phyloP scores from a whole-genome alignment of 2,329 filamentous ascomycete genomes.

The Diaporthe sp. region DNA sequence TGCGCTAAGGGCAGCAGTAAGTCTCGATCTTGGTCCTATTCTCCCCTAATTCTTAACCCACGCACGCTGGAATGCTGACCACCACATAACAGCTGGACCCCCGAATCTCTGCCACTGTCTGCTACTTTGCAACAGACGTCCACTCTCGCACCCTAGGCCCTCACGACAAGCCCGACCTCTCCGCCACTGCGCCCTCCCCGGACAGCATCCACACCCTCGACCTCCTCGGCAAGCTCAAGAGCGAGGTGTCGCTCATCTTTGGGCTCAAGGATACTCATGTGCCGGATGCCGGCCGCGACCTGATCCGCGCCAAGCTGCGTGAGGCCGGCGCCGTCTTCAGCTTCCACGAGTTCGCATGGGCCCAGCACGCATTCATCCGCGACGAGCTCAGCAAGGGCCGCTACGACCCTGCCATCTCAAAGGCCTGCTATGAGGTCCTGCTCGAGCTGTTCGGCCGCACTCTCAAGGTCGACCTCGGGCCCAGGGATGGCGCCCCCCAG shows the following conservation, averaged over 20 bases:
- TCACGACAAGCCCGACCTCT: conserved; percentile 62
- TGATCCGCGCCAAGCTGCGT: conserved; percentile 86
- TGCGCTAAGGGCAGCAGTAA: conserved; percentile 71
- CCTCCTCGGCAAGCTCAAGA: conserved; percentile 40
- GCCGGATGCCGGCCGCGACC: conserved; percentile 83
- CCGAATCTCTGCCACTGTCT: conserved; percentile 81
- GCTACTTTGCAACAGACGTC: conserved; percentile 95
- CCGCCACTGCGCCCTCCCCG: conserved; percentile 52
- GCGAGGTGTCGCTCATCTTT: conserved; percentile 90
- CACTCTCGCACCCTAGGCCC: conserved; percentile 84
- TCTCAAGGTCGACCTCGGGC: conserved; percentile 84
- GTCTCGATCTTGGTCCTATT: conserved; percentile 43
- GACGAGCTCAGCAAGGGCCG: conserved; percentile 95
- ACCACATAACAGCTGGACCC: conserved; percentile 71
- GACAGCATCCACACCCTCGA: conserved; percentile 45
- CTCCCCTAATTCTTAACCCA: neutral
- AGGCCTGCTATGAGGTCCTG: conserved; percentile 91
- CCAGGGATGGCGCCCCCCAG: conserved; percentile 70
- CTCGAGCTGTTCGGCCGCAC: conserved; percentile 86
- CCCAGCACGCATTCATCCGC: conserved; percentile 94
- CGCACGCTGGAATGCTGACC: conserved; percentile 32
- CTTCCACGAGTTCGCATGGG: conserved; percentile 93
- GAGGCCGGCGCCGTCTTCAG: conserved; percentile 81
- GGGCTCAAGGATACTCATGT: conserved; percentile 94
- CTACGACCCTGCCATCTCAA: conserved; percentile 89